Conservation (phyloP, 352 stramenopile genomes). For the Pythium volutum region DNA sequence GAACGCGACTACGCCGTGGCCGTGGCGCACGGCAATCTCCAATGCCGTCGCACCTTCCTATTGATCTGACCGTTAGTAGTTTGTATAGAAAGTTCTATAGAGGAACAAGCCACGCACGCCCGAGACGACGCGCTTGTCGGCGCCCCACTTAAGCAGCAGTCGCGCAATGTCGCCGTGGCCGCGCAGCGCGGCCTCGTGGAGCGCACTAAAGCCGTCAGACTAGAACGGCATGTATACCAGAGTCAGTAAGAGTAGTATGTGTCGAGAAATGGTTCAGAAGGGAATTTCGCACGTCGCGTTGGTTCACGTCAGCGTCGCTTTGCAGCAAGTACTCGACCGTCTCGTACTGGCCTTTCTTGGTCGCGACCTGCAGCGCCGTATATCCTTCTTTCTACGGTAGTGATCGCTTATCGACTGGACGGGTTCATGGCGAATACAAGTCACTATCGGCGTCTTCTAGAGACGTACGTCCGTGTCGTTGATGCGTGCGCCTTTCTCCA, state of each 20-base stretch:
- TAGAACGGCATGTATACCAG: conserved; percentile 8
- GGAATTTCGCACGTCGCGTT: conserved; percentile 41
- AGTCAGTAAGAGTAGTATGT: not conserved
- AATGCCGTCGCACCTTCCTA: conserved; percentile 68
- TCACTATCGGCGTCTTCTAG: not conserved
- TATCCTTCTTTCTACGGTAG: conserved; percentile 55
- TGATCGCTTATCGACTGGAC: not conserved
- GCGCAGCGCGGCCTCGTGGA: conserved; percentile 66
- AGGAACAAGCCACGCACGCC: conserved; percentile 27
- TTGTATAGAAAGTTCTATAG: not conserved
- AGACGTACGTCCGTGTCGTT: conserved; percentile 60
- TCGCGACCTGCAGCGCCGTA: conserved; percentile 47
- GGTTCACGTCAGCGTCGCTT: conserved; percentile 51
- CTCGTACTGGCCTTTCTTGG: conserved; percentile 51
- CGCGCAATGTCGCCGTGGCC: conserved; percentile 61
- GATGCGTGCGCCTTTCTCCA: conserved; percentile 43
- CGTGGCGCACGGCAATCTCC: conserved; percentile 62
- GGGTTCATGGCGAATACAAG: not conserved
- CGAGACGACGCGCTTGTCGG: conserved; percentile 57
- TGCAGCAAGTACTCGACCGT: conserved; percentile 54
- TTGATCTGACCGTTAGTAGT: not conserved
- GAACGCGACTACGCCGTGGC: conserved; percentile 52
- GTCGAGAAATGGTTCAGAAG: not conserved
- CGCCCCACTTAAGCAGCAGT: conserved; percentile 45
- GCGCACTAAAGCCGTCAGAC: conserved; percentile 64